These are phyloP conservation scores for Balansia obtecta DNA, from an alignment of 2,329 filamentous ascomycete genomes.

Conservation along the genomic window DNA sequence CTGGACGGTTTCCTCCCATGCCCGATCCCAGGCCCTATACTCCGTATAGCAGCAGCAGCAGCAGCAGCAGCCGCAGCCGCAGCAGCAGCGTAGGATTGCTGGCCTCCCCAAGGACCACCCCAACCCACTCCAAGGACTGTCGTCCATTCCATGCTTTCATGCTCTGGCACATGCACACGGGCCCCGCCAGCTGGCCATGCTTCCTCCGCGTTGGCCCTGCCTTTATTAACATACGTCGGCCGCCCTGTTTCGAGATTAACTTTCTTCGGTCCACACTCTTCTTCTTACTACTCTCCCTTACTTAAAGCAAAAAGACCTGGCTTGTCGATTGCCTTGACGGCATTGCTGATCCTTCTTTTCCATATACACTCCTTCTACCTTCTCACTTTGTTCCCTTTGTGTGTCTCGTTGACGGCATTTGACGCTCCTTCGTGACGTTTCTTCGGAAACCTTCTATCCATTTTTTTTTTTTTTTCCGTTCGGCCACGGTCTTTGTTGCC, in stretches of 20 bases:
- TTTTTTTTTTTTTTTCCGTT: no score
- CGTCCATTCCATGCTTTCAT: no score
- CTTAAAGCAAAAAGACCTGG: conserved; percentile 5
- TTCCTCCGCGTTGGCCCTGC: not conserved
- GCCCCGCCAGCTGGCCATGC: no score
- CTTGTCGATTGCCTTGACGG: conserved; percentile 8
- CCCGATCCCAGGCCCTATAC: no score
- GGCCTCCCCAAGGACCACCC: no score
- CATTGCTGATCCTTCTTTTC: conserved; percentile 3
- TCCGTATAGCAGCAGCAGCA: no score
- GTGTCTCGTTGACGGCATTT: conserved; percentile 8
- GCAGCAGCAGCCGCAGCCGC: no score
- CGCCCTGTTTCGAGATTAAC: not conserved
- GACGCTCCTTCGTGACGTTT: conserved; percentile 7
- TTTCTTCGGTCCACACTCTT: conserved; percentile 1
- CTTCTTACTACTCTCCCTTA: conserved; percentile 1
- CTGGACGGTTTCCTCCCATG: no score
- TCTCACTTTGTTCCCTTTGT: conserved; percentile 1
- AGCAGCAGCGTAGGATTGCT: no score
- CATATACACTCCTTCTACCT: conserved; percentile 1
- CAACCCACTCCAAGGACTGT: no score
- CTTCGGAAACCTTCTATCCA: no score
- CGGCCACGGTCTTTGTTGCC: not conserved
- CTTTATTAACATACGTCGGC: conserved; percentile 5
- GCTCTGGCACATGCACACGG: no score